phyloP scores from a whole-genome alignment of 148 eudicot species.

The Spergularia marina region DNA sequence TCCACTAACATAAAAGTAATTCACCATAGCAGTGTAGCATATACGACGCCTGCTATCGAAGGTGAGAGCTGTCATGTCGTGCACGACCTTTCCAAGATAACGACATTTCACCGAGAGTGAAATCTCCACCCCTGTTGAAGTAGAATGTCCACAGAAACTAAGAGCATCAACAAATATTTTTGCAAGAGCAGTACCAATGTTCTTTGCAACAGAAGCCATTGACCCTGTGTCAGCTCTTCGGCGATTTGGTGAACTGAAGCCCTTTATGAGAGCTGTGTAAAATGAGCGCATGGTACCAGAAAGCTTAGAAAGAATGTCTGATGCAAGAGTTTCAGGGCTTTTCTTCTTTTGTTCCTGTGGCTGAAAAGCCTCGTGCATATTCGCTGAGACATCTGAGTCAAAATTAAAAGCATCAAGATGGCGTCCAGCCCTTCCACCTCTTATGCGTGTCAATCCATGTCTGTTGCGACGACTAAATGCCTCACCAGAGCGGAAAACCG shows the following conservation, averaged over 20 bases:
- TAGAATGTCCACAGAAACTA: conserved; percentile 65
- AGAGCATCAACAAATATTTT: conserved; percentile 79
- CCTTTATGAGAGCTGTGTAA: conserved; percentile 77
- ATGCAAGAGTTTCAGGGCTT: conserved; percentile 73
- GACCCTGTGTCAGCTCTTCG: conserved; percentile 86
- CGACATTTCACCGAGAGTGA: conserved; percentile 76
- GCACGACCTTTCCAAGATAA: conserved; percentile 92
- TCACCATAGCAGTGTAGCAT: conserved; percentile 73
- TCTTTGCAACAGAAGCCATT: conserved; percentile 74
- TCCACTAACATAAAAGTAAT: conserved; percentile 87
- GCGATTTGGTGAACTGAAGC: conserved; percentile 83
- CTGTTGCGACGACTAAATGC: conserved; percentile 88
- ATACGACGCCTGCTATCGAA: conserved; percentile 80
- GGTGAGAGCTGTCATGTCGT: conserved; percentile 79
- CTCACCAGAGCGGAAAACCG: conserved; percentile 74
- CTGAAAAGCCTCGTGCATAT: conserved; percentile 44
- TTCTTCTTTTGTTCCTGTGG: conserved; percentile 64
- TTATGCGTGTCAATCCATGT: conserved; percentile 76
- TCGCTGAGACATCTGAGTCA: conserved; percentile 64
- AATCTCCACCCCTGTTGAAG: conserved; percentile 46
- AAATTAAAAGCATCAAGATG: conserved; percentile 72
- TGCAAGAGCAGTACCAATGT: conserved; percentile 78
- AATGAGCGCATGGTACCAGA: conserved; percentile 73
- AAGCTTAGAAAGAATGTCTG: conserved; percentile 70
- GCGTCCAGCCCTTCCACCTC: conserved; percentile 83